phyloP scores from a whole-genome alignment of 495 filamentous ascomycete genomes.

The Acidiella bohemica region DNA sequence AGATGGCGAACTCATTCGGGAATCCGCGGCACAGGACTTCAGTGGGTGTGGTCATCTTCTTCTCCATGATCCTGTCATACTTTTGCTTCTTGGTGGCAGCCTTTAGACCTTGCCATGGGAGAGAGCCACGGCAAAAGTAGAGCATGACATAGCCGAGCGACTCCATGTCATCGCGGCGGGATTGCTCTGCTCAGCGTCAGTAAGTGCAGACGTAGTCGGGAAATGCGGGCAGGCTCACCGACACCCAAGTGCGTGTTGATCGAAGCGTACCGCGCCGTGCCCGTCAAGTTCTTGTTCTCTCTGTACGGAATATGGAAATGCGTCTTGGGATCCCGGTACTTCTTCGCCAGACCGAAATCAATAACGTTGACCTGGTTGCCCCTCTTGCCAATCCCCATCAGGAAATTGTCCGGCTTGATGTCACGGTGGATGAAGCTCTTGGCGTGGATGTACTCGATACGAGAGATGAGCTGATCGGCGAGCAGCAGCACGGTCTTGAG shows the following conservation, averaged over 20 bases:
- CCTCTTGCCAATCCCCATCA: constrained; percentile 99
- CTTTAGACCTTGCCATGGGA: constrained; percentile 99
- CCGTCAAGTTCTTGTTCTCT: constrained; percentile 99
- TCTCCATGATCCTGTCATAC: constrained; percentile 99
- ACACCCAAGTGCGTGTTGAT: constrained; percentile 99
- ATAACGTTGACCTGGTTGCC: constrained; percentile 99
- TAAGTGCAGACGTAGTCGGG: background rate
- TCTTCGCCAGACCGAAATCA: constrained; percentile 98
- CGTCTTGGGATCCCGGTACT: constrained; percentile 99
- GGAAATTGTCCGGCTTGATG: constrained; percentile 99
- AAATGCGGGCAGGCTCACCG: too few relatives aligned
- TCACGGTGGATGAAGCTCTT: constrained; percentile 99
- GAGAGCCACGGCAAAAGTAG: constrained; percentile 98
- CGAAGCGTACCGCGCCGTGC: constrained; percentile 95
- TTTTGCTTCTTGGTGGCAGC: constrained; percentile 99
- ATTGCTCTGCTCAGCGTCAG: constrained; percentile 60
- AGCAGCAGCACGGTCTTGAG: constrained; percentile 98
- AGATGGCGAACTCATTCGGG: constrained; percentile 99
- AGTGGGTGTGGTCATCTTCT: constrained; percentile 99
- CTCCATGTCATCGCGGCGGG: constrained; percentile 99
- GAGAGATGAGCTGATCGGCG: constrained; percentile 96
- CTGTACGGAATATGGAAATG: constrained; percentile 99
- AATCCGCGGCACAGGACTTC: constrained; percentile 98
- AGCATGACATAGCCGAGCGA: constrained; percentile 99
- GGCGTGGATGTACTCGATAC: constrained; percentile 99